Evolutionary conservation across 805 yeast genomes (phyloP), one percentile per base, ranked within the genome.

Genomic region (Schwanniomyces sp.): DNA sequence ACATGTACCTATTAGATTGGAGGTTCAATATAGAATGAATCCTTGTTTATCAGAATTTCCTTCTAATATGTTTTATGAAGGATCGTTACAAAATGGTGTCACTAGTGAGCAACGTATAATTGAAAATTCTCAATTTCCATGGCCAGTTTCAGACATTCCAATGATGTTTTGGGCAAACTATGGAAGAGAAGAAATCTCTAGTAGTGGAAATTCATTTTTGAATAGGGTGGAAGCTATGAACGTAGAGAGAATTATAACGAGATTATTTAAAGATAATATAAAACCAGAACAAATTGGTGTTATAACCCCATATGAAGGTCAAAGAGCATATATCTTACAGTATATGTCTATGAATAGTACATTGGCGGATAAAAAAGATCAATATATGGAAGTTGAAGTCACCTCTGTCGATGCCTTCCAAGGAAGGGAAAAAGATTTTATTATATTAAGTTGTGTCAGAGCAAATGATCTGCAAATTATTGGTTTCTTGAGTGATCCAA

Each of bases 21-120:
- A 89, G 55, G 96, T 91, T 29, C 98, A 91, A 66, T 91, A 91
- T 67, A 85, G 98, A 70, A 91, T 91, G 97, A 86, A 91, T 61
- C 97, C 97, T 7, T 76, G 84, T 51, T 68, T 91, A 45, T 81
- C 92, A 53, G 96, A 89, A 58, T 91, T 90, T 62, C 86, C 97
- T 25, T 84, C 92, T 56, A 89, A 90, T 62, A 85, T 88, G 88
- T 91, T 90, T 59, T 91, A 91, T 64, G 97, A 91, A 57, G 97
- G 97, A 27, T 78, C 86, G 38, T 77, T 91, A 55, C 97, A 91
- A 64, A 91, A 91, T 62, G 97, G 97, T 54, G 96, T 91, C 12
- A 86, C 94, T 2, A 76, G 81, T 29, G 88, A 83, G 45, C 85
- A 89, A 52, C 77, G 97, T 51, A 69, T 78, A 11, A 62, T 84